Percentiles rank a stretch among this genome's conserved stretches.
Conservation (phyloP, 495 filamentous ascomycete species). For the Neurospora discreta region DNA sequence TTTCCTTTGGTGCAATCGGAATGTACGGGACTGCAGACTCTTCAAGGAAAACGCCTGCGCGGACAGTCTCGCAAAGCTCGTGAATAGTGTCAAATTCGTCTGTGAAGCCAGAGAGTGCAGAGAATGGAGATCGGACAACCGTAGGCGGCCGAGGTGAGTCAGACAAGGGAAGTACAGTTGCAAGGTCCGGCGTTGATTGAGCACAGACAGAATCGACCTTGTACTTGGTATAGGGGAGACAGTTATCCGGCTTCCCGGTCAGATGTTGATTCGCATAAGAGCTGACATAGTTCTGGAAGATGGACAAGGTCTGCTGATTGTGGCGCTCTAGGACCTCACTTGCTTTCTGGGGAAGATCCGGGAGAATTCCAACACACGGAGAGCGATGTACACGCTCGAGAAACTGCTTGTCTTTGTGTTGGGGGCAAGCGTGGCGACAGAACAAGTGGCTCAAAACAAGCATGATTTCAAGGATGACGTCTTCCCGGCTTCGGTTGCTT, state of each 20-base stretch:
- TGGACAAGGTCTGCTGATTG: constrained; percentile 48
- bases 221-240: constrained; percentile 46
- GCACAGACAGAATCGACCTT: not conserved
- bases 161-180: not conserved
- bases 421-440: constrained; percentile 12
- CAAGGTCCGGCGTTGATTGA: not conserved
- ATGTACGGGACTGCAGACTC: constrained; percentile 58
- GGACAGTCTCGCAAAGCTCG: constrained; percentile 51
- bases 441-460: constrained; percentile 61
- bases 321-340: constrained; percentile 43
- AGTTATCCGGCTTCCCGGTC: constrained; percentile 29
- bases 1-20: constrained; percentile 41
- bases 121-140: constrained; percentile 50
- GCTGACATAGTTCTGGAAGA: constrained; percentile 56
- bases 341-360: constrained; percentile 48
- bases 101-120: constrained; percentile 54
- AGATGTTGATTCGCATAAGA: constrained; percentile 58
- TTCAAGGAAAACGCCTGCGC: constrained; percentile 60
- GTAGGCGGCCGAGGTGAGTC: constrained; percentile 1
- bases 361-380: constrained; percentile 50
- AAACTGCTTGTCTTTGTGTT: constrained; percentile 9
- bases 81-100: constrained; percentile 51
- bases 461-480: constrained; percentile 39
- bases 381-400: constrained; percentile 35
- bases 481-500: constrained; percentile 24